Base-by-base conservation (phyloP, 495 filamentous ascomycete genomes). In the Hyaloscypha hepaticicola region DNA sequence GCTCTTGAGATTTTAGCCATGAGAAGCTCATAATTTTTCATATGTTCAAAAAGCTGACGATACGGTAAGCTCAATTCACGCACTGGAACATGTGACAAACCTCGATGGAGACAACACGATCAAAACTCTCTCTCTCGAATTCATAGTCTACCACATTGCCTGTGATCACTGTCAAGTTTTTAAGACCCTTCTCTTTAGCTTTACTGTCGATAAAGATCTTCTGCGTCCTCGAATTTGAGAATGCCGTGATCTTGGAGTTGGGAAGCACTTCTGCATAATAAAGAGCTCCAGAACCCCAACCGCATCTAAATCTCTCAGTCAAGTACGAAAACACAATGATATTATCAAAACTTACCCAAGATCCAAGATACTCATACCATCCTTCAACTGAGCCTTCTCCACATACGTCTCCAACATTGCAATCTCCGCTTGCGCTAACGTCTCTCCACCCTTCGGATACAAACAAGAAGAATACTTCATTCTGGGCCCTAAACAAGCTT, bases 21-120 rank as follows among this genome's bases (percentile, higher is more conserved):
- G 34, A 90, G 80, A 9, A 83, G 73, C 63, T 85, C 79, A 75
- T 89, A 88, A 67, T 89, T 90, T 71, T 90, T 90, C 86, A 90
- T 88, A 71, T 90, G 87, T 70, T 90, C 87, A 69, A 90, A 88
- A 25, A 90, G 77, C 79, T 53, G 50, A 5, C 77, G 45, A 5
- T 34, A 4, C 0, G 22, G 51, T 67, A n/a, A 59, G 55, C 24
- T 21, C 51, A n/a, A 34, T 50, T 38, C 7, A 48, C 9, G 27
- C 8, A 60, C 11, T 14, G 21, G 19, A 38, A 12, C 52, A 49
- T 50, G 41, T 57, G 8, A 61, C 33, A 45, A 63, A 79, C 78
- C 76, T 88, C 86, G 63, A 89, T 85, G 3, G 82, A 84, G 27
- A 88, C 70, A 2, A 88, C 82, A 5, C 87, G 79, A 66, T 89